Evolutionary conservation across 805 yeast species (phyloP).

Genomic region (Spencermartinsiella europaea): DNA sequence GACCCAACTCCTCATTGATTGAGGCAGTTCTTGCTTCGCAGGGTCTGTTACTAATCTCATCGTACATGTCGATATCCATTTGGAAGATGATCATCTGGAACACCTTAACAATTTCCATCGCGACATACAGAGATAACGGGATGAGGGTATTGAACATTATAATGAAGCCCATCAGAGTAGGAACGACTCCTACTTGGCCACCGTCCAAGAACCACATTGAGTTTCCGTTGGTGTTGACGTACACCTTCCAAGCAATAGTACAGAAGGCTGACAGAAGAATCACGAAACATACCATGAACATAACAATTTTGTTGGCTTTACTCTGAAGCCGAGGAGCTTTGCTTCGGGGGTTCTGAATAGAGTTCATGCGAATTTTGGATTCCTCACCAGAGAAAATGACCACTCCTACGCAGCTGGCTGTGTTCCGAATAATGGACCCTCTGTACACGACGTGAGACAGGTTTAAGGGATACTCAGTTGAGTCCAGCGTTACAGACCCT

Average conservation of each 20-base stretch:
- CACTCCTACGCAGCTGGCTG: constrained; percentile 65
- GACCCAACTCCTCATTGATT: constrained; percentile 93
- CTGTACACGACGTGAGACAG: constrained; percentile 83
- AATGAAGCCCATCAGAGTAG: constrained; percentile 90
- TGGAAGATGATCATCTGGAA: constrained; percentile 78
- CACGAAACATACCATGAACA: constrained; percentile 84
- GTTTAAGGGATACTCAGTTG: constrained; percentile 54
- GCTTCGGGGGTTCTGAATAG: constrained; percentile 79
- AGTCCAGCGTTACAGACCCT: constrained; percentile 46
- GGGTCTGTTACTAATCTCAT: constrained; percentile 75
- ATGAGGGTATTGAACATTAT: constrained; percentile 97
- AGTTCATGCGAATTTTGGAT: constrained; percentile 92
- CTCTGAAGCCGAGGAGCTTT: constrained; percentile 91
- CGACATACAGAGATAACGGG: constrained; percentile 89
- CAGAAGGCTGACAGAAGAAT: constrained; percentile 69
- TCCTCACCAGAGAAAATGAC: constrained; percentile 95
- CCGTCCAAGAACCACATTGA: constrained; percentile 69
- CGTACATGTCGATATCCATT: constrained; percentile 93
- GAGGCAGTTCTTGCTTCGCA: constrained; percentile 95
- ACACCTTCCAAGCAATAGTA: constrained; percentile 67
- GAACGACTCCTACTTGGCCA: constrained; percentile 76
- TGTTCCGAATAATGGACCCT: constrained; percentile 86
- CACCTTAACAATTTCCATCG: constrained; percentile 92
- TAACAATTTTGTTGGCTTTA: constrained; percentile 74
- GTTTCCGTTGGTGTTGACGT: constrained; percentile 36